Percentiles rank a stretch among this genome's conserved stretches.
Evolutionary conservation across 2,329 filamentous ascomycete genomes (phyloP).

Genomic region (Sordariomycetes sp.): DNA sequence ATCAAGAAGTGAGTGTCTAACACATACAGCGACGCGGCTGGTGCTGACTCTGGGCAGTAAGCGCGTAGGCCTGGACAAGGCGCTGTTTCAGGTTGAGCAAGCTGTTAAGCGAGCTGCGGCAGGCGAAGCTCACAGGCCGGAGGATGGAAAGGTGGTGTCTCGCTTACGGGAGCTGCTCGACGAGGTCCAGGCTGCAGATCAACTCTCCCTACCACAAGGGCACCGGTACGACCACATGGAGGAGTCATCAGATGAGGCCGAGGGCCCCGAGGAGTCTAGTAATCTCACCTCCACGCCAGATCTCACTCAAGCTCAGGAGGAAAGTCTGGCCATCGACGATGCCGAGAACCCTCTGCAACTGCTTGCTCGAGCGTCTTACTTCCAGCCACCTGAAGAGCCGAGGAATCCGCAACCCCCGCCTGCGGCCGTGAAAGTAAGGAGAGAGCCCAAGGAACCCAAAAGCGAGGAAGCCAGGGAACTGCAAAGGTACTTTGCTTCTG

Average conservation of each 20-base stretch:
- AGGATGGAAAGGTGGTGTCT: constrained; percentile 34
- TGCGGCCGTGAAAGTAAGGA: background rate
- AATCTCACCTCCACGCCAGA: constrained; percentile 14
- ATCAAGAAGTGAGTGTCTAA: constrained; percentile 56
- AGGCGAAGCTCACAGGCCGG: constrained; percentile 12
- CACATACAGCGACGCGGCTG: background rate
- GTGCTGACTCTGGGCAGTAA: constrained; percentile 40
- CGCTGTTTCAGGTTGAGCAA: constrained; percentile 65
- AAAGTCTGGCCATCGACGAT: constrained; percentile 56
- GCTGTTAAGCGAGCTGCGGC: constrained; percentile 49
- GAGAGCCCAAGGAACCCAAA: background rate
- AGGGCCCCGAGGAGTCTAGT: constrained; percentile 10
- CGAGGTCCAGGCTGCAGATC: constrained; percentile 11
- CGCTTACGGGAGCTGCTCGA: constrained; percentile 31
- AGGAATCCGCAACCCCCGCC: background rate
- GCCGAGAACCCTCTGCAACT: constrained; percentile 68
- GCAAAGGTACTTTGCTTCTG: constrained; percentile 56
- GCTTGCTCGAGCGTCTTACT: constrained; percentile 62
- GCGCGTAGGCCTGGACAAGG: constrained; percentile 64
- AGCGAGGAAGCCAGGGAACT: constrained; percentile 30
- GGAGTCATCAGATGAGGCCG: constrained; percentile 20
- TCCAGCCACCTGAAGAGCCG: constrained; percentile 40
- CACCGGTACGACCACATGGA: constrained; percentile 16
- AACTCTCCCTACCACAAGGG: background rate
- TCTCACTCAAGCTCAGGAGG: constrained; percentile 24